phyloP scores from a whole-genome alignment of 139 green algal species.

The Marvania coccoides region DNA sequence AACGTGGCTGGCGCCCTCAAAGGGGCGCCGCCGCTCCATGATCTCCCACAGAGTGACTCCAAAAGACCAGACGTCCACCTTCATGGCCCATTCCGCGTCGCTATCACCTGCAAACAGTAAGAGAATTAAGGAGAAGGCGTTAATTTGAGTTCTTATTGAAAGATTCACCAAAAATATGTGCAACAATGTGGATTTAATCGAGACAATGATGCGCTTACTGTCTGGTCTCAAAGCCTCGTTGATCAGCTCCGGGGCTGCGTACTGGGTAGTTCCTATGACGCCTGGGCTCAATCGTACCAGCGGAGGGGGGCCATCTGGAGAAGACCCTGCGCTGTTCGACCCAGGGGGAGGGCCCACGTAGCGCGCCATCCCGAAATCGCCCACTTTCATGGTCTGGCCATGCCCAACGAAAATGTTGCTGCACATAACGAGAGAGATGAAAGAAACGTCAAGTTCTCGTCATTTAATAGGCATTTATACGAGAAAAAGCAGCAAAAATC shows the following conservation, averaged over 20 bases:
- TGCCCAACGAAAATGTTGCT: conserved; percentile 46
- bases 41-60: conserved; percentile 59
- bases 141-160: not conserved
- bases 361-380: conserved; percentile 51
- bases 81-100: conserved; percentile 7
- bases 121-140: not conserved
- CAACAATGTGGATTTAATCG: not conserved
- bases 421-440: not conserved
- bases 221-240: conserved; percentile 21
- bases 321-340: not conserved
- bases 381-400: conserved; percentile 48
- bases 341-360: not conserved
- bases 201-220: not conserved
- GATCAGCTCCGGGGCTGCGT: conserved; percentile 41
- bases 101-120: not conserved
- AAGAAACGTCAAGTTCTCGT: not conserved
- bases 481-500: not conserved
- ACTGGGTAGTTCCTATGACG: conserved; percentile 16
- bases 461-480: too few species aligned
- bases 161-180: not conserved
- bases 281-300: conserved; percentile 27
- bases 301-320: not conserved
- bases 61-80: conserved; percentile 48
- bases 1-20: conserved; percentile 8
- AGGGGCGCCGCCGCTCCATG: conserved; percentile 34